A percentile compares a stretch with the other conserved stretches of the same genome.
Evolutionary conservation across 2,329 filamentous ascomycete species (phyloP).

Genomic region (Pseudogymnoascus verrucosus): DNA sequence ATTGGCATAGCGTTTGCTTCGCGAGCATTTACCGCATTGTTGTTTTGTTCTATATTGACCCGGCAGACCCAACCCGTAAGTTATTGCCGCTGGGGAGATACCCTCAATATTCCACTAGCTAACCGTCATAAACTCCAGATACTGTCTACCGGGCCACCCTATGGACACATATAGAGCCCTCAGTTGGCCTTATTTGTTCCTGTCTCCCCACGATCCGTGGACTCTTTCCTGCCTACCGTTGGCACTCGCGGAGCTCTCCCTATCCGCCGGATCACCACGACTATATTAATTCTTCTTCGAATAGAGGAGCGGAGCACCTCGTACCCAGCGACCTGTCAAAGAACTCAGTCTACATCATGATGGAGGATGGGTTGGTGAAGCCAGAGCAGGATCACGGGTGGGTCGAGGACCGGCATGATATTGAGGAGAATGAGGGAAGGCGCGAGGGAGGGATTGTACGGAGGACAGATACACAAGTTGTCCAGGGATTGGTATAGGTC

Average conservation of each 20-base stretch:
- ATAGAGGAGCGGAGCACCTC: neutral
- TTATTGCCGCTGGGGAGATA: neutral
- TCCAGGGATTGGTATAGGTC: neutral
- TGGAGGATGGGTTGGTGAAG: neutral
- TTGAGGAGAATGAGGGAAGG: neutral
- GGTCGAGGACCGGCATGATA: neutral
- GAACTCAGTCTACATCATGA: neutral
- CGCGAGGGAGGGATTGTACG: neutral
- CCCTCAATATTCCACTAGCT: neutral
- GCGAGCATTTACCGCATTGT: conserved; percentile 19
- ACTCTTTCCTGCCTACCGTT: neutral
- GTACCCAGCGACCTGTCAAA: neutral
- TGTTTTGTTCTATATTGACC: conserved; percentile 16
- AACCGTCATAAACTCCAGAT: neutral
- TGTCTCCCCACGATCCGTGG: conserved; percentile 1
- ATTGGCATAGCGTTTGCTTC: conserved; percentile 12
- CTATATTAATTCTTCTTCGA: neutral
- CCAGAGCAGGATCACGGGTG: neutral
- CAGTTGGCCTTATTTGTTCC: neutral
- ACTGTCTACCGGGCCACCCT: neutral
- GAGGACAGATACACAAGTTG: neutral
- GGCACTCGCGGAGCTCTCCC: neutral
- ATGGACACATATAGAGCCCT: conserved; percentile 9
- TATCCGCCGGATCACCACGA: neutral
- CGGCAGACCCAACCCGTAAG: conserved; percentile 18